phyloP scores from a whole-genome alignment of 2,329 filamentous ascomycete genomes.

The Exophiala calicioides region DNA sequence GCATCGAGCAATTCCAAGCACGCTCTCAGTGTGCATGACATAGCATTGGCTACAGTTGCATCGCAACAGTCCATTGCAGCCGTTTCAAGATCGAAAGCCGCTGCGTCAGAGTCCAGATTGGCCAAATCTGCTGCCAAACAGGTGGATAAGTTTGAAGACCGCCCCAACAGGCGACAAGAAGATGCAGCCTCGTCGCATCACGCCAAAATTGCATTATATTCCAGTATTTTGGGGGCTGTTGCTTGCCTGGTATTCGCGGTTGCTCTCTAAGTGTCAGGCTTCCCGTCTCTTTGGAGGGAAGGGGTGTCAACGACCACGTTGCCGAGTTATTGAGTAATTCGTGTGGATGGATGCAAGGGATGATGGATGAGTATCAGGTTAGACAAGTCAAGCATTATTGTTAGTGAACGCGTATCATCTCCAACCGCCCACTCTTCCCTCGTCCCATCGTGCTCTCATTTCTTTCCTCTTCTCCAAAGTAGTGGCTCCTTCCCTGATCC shows the following conservation, averaged over 20 bases:
- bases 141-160: background rate
- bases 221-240: slow-evolving; percentile 9
- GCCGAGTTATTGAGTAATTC: background rate
- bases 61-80: slow-evolving; percentile 2
- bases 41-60: slow-evolving; percentile 4
- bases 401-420: slow-evolving; percentile 61
- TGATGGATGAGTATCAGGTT: slow-evolving; percentile 10
- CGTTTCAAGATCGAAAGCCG: slow-evolving; percentile 1
- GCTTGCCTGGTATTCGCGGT: slow-evolving; percentile 12
- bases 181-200: background rate
- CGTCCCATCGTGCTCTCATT: slow-evolving; percentile 91
- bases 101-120: slow-evolving; percentile 7
- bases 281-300: too few species aligned
- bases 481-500: slow-evolving; percentile 78
- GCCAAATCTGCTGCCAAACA: slow-evolving; percentile 11
- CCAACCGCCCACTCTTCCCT: slow-evolving; percentile 93
- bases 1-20: slow-evolving; percentile 8
- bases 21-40: slow-evolving; percentile 1
- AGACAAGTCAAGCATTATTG: slow-evolving; percentile 8
- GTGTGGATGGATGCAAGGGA: too few species aligned
- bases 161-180: background rate
- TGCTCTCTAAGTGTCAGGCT: slow-evolving; percentile 3
- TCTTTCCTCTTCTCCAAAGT: slow-evolving; percentile 79
- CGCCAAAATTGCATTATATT: slow-evolving; percentile 5
- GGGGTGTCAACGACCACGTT: too few species aligned